Evolutionary conservation across 208 protist genomes (phyloP).

Genomic region (Trichomonas gallinae): DNA sequence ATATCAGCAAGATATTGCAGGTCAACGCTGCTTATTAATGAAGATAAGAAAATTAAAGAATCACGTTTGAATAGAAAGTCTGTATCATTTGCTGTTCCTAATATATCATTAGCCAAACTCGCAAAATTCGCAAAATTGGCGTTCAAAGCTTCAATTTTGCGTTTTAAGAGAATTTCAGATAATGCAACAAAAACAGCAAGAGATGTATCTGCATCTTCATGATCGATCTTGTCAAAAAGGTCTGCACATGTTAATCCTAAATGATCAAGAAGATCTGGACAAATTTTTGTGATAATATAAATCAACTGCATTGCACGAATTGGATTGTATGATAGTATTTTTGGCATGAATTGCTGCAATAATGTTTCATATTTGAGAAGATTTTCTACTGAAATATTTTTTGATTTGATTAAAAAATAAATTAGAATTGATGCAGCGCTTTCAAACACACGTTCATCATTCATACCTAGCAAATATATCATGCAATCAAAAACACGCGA

Average conservation of each 20-base stretch:
- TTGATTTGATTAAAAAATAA: background rate
- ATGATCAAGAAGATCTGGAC: background rate
- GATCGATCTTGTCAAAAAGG: background rate
- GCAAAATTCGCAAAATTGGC: background rate
- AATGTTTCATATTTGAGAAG: background rate
- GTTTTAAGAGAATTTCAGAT: background rate
- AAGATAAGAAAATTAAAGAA: background rate
- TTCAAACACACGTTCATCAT: background rate
- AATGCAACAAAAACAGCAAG: background rate
- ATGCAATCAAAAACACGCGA: background rate
- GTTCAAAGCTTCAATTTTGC: background rate
- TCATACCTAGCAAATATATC: background rate
- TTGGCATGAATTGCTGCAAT: background rate
- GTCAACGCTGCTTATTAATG: background rate
- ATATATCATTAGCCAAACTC: background rate
- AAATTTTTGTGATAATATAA: background rate
- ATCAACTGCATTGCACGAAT: background rate
- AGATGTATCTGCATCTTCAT: background rate
- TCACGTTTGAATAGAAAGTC: background rate
- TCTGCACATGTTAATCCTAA: background rate
- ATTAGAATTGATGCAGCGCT: background rate
- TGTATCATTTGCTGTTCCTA: background rate
- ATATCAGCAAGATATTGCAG: background rate
- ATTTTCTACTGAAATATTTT: background rate
- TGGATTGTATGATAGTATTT: background rate